Conservation (phyloP, 306 rosid genomes). For the Dryas drummondii region DNA sequence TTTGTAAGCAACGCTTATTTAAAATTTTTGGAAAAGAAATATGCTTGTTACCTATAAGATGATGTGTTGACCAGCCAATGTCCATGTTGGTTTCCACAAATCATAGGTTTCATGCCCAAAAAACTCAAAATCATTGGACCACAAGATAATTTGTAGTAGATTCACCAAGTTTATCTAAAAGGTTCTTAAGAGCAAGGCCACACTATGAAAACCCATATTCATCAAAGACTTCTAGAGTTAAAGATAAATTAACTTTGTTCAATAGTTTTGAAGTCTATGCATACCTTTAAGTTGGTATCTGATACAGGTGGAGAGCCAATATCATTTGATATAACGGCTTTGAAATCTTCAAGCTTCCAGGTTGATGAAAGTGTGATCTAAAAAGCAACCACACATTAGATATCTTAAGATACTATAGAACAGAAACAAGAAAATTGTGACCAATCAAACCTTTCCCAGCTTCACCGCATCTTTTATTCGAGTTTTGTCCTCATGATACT, state of each 20-base stretch:
- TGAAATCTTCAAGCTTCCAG: conserved; percentile 71
- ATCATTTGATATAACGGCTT: conserved; percentile 52
- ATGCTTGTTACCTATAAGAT: not conserved
- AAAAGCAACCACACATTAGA: conserved; percentile 24
- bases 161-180: not conserved
- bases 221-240: not conserved
- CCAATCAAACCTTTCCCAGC: conserved; percentile 70
- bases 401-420: conserved; percentile 23
- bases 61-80: not conserved
- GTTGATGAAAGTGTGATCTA: conserved; percentile 60
- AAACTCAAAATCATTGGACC: not conserved
- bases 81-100: not conserved
- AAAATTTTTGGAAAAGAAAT: not conserved
- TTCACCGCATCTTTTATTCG: conserved; percentile 76
- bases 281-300: conserved; percentile 74
- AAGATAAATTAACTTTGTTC: not conserved
- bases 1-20: not conserved
- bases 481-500: conserved; percentile 77
- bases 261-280: conserved; percentile 8
- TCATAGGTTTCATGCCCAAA: not conserved
- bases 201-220: not conserved
- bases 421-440: conserved; percentile 23
- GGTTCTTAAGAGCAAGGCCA: not conserved
- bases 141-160: not conserved
- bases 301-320: conserved; percentile 54